Evolutionary conservation across 495 filamentous ascomycete genomes (phyloP).

Genomic region (Cercophora sp.): DNA sequence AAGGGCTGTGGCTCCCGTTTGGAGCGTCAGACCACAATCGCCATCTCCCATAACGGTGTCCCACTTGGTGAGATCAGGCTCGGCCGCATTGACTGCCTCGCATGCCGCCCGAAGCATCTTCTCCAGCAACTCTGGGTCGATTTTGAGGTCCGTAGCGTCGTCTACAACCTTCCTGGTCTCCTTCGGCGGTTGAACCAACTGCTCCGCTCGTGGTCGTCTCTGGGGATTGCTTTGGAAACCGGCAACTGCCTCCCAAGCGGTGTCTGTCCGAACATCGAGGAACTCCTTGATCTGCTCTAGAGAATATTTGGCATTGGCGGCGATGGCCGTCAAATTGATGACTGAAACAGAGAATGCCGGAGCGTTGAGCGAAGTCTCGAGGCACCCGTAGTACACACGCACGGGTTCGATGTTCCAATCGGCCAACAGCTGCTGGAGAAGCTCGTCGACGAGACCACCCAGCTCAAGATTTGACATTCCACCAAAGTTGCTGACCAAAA

Average conservation of each 20-base stretch:
- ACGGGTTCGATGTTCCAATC: constrained; percentile 42
- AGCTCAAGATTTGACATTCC: constrained; percentile 60
- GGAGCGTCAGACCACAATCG: constrained; percentile 59
- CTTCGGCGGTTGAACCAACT: constrained; percentile 37
- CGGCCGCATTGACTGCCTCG: constrained; percentile 46
- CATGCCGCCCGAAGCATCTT: constrained; percentile 49
- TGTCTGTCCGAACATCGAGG: constrained; percentile 51
- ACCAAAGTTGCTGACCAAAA: constrained; percentile 61
- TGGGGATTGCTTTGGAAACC: constrained; percentile 28
- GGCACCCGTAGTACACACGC: constrained; percentile 40
- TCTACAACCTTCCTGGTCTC: constrained; percentile 31
- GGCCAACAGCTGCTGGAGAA: constrained; percentile 44
- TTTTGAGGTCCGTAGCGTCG: constrained; percentile 35
- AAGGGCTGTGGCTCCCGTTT: constrained; percentile 41
- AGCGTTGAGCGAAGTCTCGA: constrained; percentile 61
- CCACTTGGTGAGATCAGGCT: constrained; percentile 58
- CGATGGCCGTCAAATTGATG: constrained; percentile 51
- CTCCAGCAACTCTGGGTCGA: constrained; percentile 44
- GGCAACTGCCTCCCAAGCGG: constrained; percentile 46
- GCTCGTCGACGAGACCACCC: constrained; percentile 52
- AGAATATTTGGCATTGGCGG: constrained; percentile 38
- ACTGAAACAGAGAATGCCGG: constrained; percentile 60
- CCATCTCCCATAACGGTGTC: constrained; percentile 64
- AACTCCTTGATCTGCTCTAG: constrained; percentile 49
- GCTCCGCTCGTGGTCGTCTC: constrained; percentile 36